Conservation (phyloP, 2,329 filamentous ascomycete genomes). For the Fusarium floridanum region DNA sequence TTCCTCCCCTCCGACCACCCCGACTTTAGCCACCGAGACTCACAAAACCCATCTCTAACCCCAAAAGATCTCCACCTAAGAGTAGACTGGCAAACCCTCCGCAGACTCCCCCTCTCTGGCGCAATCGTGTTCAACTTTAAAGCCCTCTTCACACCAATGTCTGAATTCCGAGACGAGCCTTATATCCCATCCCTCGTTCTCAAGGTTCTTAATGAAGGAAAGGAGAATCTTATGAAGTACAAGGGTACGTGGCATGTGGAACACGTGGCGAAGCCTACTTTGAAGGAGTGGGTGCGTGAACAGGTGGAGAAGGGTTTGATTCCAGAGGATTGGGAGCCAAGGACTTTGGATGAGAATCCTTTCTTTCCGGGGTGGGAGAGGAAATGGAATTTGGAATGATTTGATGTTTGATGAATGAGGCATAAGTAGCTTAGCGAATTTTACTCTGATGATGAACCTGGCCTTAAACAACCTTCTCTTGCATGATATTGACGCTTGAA, state of each 20-base stretch:
- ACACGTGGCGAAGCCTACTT: conserved; percentile 74
- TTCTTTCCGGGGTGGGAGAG: conserved; percentile 79
- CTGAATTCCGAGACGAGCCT: conserved; percentile 77
- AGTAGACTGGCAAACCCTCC: conserved; percentile 90
- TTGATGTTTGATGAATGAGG: not conserved
- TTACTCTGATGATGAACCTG: not conserved
- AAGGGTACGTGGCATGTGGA: conserved; percentile 87
- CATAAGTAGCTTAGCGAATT: not conserved
- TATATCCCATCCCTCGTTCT: conserved; percentile 77
- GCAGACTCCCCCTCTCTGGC: conserved; percentile 81
- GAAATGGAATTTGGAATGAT: conserved; percentile 37
- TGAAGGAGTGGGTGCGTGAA: conserved; percentile 74
- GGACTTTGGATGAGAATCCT: conserved; percentile 80
- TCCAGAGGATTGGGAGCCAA: conserved; percentile 72
- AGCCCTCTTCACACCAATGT: conserved; percentile 81
- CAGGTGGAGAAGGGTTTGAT: conserved; percentile 75
- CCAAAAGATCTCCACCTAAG: conserved; percentile 75
- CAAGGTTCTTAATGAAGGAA: conserved; percentile 72
- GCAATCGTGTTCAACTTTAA: conserved; percentile 91
- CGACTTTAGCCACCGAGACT: conserved; percentile 70
- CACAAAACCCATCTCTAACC: conserved; percentile 68
- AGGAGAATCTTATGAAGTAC: conserved; percentile 79
- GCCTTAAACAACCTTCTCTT: not conserved
- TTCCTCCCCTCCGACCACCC: conserved; percentile 79
- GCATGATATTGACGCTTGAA: not conserved